These are phyloP conservation scores for Selenicereus undatus DNA, from an alignment of 148 eudicot genomes.

Conservation along the genomic window DNA sequence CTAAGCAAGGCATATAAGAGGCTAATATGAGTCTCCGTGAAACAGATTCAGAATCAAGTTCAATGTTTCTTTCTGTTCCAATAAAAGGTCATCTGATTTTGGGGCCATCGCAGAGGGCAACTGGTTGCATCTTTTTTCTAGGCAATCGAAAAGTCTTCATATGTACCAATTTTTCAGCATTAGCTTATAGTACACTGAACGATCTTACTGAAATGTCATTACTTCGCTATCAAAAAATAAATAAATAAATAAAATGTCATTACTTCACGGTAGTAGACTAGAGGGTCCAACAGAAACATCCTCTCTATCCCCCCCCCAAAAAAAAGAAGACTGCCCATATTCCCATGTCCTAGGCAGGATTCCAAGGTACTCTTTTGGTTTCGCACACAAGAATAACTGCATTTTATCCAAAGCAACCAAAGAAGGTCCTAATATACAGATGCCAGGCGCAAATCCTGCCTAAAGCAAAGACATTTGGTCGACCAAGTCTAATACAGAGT, in stretches of 20 bases:
- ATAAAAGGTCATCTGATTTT: not conserved
- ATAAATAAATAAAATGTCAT: no score
- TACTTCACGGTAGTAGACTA: not conserved
- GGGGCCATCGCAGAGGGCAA: not conserved
- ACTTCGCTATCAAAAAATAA: not conserved
- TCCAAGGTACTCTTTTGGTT: no score
- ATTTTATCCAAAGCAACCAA: no score
- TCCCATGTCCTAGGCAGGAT: no score
- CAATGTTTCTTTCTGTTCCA: not conserved
- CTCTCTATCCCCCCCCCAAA: not conserved
- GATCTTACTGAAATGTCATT: not conserved
- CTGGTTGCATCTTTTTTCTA: not conserved
- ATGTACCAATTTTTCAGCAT: not conserved
- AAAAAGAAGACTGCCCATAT: no score
- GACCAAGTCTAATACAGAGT: not conserved
- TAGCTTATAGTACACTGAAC: not conserved
- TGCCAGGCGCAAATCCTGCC: not conserved
- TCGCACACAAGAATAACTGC: no score
- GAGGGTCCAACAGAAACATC: not conserved
- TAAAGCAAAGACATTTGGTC: not conserved
- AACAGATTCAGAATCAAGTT: not conserved
- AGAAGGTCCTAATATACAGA: no score
- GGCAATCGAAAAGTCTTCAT: not conserved
- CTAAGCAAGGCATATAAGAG: constrained; percentile 29
- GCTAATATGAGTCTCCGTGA: not conserved